phyloP scores from a whole-genome alignment of 106 monocot species.

The Alisma plantagoaquatica region DNA sequence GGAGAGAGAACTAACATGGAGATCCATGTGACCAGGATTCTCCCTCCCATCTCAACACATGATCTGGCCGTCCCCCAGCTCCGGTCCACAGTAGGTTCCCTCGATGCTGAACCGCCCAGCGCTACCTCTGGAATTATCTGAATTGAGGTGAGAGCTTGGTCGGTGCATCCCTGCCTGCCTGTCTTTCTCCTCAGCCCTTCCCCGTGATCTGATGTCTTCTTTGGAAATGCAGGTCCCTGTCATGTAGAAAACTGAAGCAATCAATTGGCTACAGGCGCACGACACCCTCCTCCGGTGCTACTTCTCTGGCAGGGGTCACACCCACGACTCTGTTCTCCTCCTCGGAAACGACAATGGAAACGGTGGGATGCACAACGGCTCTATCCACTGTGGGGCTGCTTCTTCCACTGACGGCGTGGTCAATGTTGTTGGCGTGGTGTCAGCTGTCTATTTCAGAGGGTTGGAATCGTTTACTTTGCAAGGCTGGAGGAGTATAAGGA shows the following conservation, averaged over 20 bases:
- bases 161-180: neutral
- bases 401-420: conserved; percentile 8
- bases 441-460: conserved; percentile 64
- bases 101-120: conserved; percentile 39
- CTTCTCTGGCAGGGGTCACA: conserved; percentile 80
- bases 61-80: conserved; percentile 36
- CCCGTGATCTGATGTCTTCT: neutral
- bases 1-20: conserved; percentile 7
- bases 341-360: neutral
- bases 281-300: conserved; percentile 33
- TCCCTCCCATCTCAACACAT: conserved; percentile 22
- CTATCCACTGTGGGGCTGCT: no score
- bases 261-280: conserved; percentile 76
- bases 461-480: conserved; percentile 47
- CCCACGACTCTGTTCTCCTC: neutral
- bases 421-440: conserved; percentile 76
- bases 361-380: no score
- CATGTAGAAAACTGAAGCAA: conserved; percentile 38
- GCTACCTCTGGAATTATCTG: conserved; percentile 73
- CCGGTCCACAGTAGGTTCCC: conserved; percentile 19
- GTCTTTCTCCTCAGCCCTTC: neutral
- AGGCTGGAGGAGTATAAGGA: conserved; percentile 76
- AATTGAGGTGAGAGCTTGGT: conserved; percentile 33
- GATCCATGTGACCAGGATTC: conserved; percentile 32
- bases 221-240: conserved; percentile 53